Evolutionary conservation across 2,329 filamentous ascomycete genomes (phyloP), one percentile per base, ranked within the genome.

Genomic region (Botrytis cinerea): DNA sequence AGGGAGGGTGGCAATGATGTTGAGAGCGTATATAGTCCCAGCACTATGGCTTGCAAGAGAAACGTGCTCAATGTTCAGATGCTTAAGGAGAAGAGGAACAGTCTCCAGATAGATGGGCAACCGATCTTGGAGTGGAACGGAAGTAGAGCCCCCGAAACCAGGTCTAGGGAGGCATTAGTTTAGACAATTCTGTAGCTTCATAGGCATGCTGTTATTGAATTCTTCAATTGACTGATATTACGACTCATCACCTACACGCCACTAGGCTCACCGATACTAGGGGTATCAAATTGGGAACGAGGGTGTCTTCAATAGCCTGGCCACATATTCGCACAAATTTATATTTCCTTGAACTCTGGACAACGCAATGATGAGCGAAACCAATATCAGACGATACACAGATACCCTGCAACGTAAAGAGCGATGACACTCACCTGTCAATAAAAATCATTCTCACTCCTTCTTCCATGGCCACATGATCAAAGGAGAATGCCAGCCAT

Each of bases 11-110:
- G 76, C 76, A 28, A 86, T 76, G 7, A 83, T 82, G 71, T 86
- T 86, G 38, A 86, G 77, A 6, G 81, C 75, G 73, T 84, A 86
- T 2, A 85, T 79, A 0, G 83, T 83, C 2, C 85, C 85, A 0
- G 82, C 81, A 35, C 80, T 82, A 73, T 86, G 84, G 28, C 81
- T 78, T 1, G 82, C 77, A 0, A 86, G 74, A n/a, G 77, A 78
- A 28, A 86, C 81, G 73, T 84, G 80, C 71, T 80, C 72, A 64
- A 60, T 81, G 0, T 78, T 66, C 8, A 86, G 79, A 60, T 80
- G 73, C 7, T 77, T 54, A 9, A 86, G 78, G 0, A 86, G 77
- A 7, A 74, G 75, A 48, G 84, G 83, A 1, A 85, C 78, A 1
- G 81, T 80, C 74, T 85, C 83, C 38, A 84, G 77, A 81, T 83